Evolutionary conservation across 306 rosid genomes (phyloP), one percentile per base, ranked within the genome.

Genomic region (Glycine tomentella): DNA sequence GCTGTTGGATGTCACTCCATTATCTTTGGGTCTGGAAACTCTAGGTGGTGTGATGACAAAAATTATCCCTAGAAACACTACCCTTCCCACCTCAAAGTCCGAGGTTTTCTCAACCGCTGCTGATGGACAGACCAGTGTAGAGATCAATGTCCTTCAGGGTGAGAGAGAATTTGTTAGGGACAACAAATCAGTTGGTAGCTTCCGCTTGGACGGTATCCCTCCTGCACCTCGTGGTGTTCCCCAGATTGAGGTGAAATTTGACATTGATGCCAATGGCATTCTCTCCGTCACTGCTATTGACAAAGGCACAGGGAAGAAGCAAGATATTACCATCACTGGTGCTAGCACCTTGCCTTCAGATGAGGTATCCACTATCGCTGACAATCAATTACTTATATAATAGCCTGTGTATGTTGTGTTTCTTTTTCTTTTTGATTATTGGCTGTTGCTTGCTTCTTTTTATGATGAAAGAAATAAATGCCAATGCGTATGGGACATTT

Each of bases 151-250:
- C 3, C 97, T 94, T 61, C 99, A 95, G 76, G 99, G 99, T 0
- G 99, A 95, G 80, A 84, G 99, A 85, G 99, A 95, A 69, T 93
- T 95, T 72, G 97, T 95, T 5, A 86, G 98, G 89, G 99, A 93
- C 84, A 95, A 95, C 79, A 95, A 95, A 81, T 95, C 99, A 73
- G 92, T 95, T 31, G 98, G 99, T 52, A 95, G 98, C 81, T 95
- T 95, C 92, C 93, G 98, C 6, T 84, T 95, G 80, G 99, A 95
- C 33, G 99, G 99, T 53, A 95, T 95, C 65, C 97, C 98, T 0
- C 98, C 98, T 49, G 99, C 97, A 1, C 99, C 96, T 0, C 95
- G 97, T 3, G 99, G 99, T 56, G 98, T 91, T 73, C 99, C 99
- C 57, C 99, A 95, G 86, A 91, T 95, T 68, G 99, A 95, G 89